Percentiles rank a stretch among this genome's conserved stretches.
phyloP scores from a whole-genome alignment of 352 stramenopile genomes.

The Phytophthora rubi region DNA sequence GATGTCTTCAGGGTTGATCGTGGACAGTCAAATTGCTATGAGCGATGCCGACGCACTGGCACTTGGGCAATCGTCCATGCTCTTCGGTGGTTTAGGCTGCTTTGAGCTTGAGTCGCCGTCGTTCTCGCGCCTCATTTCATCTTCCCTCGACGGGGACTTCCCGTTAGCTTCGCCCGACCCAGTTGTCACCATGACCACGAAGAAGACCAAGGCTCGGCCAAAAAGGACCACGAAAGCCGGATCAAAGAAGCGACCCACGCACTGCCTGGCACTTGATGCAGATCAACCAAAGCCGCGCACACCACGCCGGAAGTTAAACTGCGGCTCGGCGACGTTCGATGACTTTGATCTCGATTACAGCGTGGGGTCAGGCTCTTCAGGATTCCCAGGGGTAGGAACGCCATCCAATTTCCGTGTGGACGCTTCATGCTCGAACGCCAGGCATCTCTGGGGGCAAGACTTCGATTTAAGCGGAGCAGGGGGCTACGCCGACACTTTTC shows the following conservation, averaged over 20 bases:
- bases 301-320: conserved; percentile 70
- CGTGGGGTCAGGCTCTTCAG: conserved; percentile 11
- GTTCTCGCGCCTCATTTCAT: conserved; percentile 58
- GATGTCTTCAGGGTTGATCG: conserved; percentile 36
- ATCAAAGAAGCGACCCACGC: conserved; percentile 67
- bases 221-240: conserved; percentile 26
- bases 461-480: conserved; percentile 54
- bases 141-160: conserved; percentile 32
- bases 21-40: conserved; percentile 41
- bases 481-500: conserved; percentile 68
- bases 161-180: conserved; percentile 21
- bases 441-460: conserved; percentile 69
- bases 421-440: conserved; percentile 39
- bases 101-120: conserved; percentile 79
- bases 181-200: conserved; percentile 17
- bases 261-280: conserved; percentile 60
- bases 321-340: conserved; percentile 61
- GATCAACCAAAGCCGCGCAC: conserved; percentile 70
- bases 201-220: conserved; percentile 51
- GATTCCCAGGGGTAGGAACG: conserved; percentile 69
- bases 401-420: conserved; percentile 66
- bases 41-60: conserved; percentile 26
- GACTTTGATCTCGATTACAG: conserved; percentile 52
- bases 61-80: conserved; percentile 44
- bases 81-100: conserved; percentile 66